Evolutionary conservation across 495 filamentous ascomycete species (phyloP).

Genomic region (Aspergillus biplanus): DNA sequence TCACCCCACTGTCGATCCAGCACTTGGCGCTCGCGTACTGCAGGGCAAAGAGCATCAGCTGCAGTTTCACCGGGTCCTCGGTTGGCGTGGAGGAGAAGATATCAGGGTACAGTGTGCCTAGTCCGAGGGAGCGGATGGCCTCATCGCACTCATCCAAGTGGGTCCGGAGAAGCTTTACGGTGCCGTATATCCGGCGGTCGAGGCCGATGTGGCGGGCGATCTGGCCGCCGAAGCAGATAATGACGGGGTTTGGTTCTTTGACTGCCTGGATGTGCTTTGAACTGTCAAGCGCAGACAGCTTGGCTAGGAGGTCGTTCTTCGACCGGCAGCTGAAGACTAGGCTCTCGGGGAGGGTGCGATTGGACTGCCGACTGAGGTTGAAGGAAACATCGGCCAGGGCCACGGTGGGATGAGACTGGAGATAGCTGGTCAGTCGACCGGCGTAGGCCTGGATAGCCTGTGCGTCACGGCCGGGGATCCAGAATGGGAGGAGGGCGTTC

Average conservation of each 20-base stretch:
- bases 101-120: conserved; percentile 42
- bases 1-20: conserved; percentile 50
- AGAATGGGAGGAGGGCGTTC: background rate
- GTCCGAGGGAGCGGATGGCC: conserved; percentile 31
- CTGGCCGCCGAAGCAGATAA: conserved; percentile 43
- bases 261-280: conserved; percentile 7
- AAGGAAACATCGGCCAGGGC: conserved; percentile 33
- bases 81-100: conserved; percentile 42
- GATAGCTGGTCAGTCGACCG: background rate
- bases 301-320: conserved; percentile 34
- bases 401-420: background rate
- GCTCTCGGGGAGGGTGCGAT: conserved; percentile 37
- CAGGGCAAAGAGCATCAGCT: conserved; percentile 45
- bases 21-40: conserved; percentile 49
- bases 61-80: conserved; percentile 46
- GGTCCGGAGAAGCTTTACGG: conserved; percentile 32
- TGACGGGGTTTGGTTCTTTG: conserved; percentile 19
- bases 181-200: conserved; percentile 33
- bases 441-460: background rate
- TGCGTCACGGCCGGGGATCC: conserved; percentile 4
- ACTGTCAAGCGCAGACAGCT: conserved; percentile 18
- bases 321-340: conserved; percentile 36
- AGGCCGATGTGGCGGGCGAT: conserved; percentile 32
- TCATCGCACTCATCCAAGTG: conserved; percentile 48
- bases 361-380: conserved; percentile 39